Percentiles rank a stretch among this genome's conserved stretches.
Evolutionary conservation across 1,284 basidiomycete species (phyloP).

Genomic region (Mycena citricolor): DNA sequence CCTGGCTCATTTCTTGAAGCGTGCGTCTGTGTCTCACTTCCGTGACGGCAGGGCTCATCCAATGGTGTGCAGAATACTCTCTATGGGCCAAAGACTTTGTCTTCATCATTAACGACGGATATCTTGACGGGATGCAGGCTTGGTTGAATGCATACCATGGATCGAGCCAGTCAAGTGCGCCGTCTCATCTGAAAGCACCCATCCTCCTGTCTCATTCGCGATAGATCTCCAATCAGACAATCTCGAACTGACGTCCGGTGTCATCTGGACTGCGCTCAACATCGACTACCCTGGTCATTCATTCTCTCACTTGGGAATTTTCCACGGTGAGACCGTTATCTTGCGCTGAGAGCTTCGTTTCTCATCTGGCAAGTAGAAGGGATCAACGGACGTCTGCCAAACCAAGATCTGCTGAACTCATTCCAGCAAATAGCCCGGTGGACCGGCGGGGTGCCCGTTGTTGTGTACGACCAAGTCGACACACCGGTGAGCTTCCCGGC

Average conservation of each 20-base stretch:
- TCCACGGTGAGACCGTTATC: constrained; percentile 65
- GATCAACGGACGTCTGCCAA: constrained; percentile 90
- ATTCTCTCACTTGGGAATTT: constrained; percentile 90
- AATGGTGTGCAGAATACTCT: constrained; percentile 63
- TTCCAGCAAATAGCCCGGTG: constrained; percentile 72
- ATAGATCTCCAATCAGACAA: constrained; percentile 71
- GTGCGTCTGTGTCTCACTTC: constrained; percentile 42
- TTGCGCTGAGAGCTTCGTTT: constrained; percentile 3
- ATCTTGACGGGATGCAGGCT: constrained; percentile 90
- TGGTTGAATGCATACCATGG: constrained; percentile 88
- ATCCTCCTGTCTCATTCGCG: neutral
- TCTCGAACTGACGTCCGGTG: constrained; percentile 67
- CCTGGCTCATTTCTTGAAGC: constrained; percentile 80
- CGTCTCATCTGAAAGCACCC: neutral
- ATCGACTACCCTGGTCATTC: constrained; percentile 97
- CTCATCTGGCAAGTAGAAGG: constrained; percentile 64
- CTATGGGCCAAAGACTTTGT: constrained; percentile 94
- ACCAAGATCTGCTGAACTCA: constrained; percentile 93
- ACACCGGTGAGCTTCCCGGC: constrained; percentile 34
- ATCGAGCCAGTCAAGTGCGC: constrained; percentile 61
- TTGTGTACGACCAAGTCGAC: constrained; percentile 77
- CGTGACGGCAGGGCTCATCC: constrained; percentile 5
- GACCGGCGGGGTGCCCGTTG: constrained; percentile 70
- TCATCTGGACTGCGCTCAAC: constrained; percentile 93
- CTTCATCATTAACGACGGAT: constrained; percentile 87